phyloP scores from a whole-genome alignment of 495 filamentous ascomycete species.

The Friedmanniomyces simplex region DNA sequence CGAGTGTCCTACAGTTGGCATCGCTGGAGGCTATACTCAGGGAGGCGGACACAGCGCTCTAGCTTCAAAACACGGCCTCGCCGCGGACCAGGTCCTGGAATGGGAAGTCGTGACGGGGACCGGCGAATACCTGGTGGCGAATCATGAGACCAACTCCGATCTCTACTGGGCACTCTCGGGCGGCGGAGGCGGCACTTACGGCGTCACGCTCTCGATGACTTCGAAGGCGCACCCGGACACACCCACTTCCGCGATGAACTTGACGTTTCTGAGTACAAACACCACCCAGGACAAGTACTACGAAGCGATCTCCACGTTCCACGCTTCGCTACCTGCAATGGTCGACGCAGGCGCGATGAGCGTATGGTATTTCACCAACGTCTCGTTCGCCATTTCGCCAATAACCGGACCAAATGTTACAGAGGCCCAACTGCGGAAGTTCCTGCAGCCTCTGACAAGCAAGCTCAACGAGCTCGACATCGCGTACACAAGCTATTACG shows the following conservation, averaged over 20 bases:
- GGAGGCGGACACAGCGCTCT: conserved; percentile 33
- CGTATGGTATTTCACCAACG: conserved; percentile 40
- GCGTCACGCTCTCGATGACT: conserved; percentile 16
- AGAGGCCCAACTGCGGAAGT: conserved; percentile 25
- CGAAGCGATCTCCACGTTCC: conserved; percentile 31
- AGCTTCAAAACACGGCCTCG: conserved; percentile 44
- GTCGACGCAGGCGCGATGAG: conserved; percentile 45
- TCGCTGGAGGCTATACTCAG: conserved; percentile 23
- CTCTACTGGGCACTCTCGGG: conserved; percentile 21
- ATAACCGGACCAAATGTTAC: too few species aligned
- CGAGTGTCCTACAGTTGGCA: conserved; percentile 21
- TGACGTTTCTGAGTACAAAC: conserved; percentile 11
- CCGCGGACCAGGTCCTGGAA: conserved; percentile 27
- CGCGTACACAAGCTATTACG: conserved; percentile 9
- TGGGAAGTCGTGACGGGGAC: conserved; percentile 18
- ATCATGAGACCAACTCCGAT: conserved; percentile 11
- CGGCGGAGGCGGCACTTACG: conserved; percentile 22
- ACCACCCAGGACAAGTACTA: conserved; percentile 37
- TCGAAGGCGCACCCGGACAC: conserved; percentile 15
- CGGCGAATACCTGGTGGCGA: conserved; percentile 9
- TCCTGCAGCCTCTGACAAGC: conserved; percentile 30
- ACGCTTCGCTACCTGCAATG: conserved; percentile 34
- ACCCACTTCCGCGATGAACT: conserved; percentile 9
- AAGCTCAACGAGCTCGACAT: conserved; percentile 14
- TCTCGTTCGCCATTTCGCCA: conserved; percentile 38